These are phyloP conservation scores for Taphrina populina DNA, from an alignment of 1,139 yeast genomes.

Conservation along the genomic window DNA sequence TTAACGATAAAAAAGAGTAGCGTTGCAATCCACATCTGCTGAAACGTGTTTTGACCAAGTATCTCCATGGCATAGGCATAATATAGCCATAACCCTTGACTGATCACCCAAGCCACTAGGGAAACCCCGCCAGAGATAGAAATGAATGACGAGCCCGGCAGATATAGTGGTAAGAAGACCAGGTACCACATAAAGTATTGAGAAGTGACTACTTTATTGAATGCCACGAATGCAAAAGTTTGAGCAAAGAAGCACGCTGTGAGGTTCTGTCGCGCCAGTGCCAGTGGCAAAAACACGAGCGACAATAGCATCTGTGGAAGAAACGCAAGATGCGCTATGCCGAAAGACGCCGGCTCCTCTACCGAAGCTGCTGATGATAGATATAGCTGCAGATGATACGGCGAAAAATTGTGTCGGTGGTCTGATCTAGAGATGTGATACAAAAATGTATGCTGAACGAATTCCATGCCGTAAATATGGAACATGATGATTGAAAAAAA, in stretches of 20 bases:
- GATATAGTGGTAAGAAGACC: constrained; percentile 72
- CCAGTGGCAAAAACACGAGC: constrained; percentile 60
- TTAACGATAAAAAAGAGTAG: constrained; percentile 68
- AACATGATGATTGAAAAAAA: constrained; percentile 34
- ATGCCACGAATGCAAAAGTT: constrained; percentile 84
- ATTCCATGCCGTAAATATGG: constrained; percentile 29
- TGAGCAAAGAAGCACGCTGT: constrained; percentile 76
- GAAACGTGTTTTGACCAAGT: constrained; percentile 66
- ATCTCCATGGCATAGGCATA: constrained; percentile 82
- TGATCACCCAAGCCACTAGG: constrained; percentile 59
- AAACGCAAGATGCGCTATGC: constrained; percentile 54
- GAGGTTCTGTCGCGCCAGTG: constrained; percentile 55
- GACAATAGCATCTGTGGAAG: constrained; percentile 74
- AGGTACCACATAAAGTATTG: constrained; percentile 91
- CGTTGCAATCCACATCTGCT: constrained; percentile 60
- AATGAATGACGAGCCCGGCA: constrained; percentile 51
- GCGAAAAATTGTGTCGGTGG: constrained; percentile 91
- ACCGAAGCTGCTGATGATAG: constrained; percentile 45
- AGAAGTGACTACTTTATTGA: constrained; percentile 91
- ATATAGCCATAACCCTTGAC: constrained; percentile 72
- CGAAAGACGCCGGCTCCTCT: constrained; percentile 32
- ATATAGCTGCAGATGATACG: constrained; percentile 77
- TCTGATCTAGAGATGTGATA: constrained; percentile 83
- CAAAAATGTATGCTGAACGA: constrained; percentile 68
- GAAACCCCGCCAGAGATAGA: constrained; percentile 42